phyloP scores from a whole-genome alignment of 2,329 filamentous ascomycete genomes.

The Coniochaeta hoffmannii region DNA sequence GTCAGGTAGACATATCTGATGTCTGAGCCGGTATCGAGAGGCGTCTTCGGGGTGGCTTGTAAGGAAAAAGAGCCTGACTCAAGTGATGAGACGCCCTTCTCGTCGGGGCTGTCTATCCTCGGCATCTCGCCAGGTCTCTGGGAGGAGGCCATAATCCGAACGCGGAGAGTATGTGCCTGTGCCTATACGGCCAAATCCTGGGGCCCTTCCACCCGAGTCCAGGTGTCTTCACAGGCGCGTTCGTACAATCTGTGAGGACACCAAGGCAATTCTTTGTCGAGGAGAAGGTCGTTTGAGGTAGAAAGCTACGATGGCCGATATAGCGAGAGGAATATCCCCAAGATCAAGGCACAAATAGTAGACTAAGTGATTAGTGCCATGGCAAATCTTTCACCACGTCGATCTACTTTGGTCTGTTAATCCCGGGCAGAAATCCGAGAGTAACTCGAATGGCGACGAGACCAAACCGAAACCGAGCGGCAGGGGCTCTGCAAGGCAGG shows the following conservation, averaged over 20 bases:
- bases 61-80: neutral
- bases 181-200: neutral
- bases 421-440: neutral
- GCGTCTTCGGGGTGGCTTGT: neutral
- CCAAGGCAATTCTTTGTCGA: neutral
- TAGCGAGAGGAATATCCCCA: too few species aligned
- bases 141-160: neutral
- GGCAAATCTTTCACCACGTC: neutral
- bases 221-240: neutral
- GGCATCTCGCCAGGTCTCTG: neutral
- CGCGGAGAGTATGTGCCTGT: neutral
- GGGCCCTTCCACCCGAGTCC: neutral
- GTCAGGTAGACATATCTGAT: slow-evolving; percentile 34
- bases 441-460: neutral
- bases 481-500: neutral
- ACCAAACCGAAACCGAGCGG: too few species aligned
- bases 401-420: neutral
- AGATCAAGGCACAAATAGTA: neutral
- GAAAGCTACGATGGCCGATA: too few species aligned
- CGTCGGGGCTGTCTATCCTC: neutral
- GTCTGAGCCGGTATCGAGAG: slow-evolving; percentile 3
- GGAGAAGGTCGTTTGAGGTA: neutral
- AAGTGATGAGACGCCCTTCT: neutral
- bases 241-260: neutral
- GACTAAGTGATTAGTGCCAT: neutral